Percentiles rank a stretch among this genome's conserved stretches.
Conservation (phyloP, 2,329 filamentous ascomycete species). For the Tolypocladium endophyticum region DNA sequence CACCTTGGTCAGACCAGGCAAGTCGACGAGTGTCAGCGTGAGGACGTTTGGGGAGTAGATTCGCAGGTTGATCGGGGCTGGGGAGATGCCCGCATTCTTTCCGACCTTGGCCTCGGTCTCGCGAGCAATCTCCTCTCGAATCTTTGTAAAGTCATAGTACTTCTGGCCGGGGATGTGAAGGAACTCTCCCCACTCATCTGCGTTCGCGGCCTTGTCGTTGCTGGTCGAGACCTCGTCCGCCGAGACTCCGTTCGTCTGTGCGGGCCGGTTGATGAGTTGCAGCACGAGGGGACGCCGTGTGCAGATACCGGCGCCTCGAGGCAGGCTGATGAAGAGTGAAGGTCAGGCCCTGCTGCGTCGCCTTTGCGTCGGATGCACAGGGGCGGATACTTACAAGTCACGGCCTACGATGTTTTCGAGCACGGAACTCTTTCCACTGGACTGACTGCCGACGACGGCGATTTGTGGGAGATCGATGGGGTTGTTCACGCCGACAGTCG, state of each 20-base stretch:
- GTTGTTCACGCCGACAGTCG: conserved; percentile 97
- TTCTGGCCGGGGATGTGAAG: conserved; percentile 95
- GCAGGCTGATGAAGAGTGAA: conserved; percentile 52
- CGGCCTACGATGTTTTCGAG: conserved; percentile 97
- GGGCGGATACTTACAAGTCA: conserved; percentile 74
- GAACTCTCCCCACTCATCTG: conserved; percentile 98
- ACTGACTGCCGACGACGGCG: conserved; percentile 95
- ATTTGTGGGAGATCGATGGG: conserved; percentile 98
- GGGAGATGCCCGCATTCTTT: conserved; percentile 91
- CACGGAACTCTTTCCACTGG: conserved; percentile 98
- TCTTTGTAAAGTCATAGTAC: conserved; percentile 97
- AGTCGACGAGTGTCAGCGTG: conserved; percentile 89
- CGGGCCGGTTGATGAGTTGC: conserved; percentile 87
- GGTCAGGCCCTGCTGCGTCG: conserved; percentile 2
- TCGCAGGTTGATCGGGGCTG: conserved; percentile 90
- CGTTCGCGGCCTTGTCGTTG: conserved; percentile 78
- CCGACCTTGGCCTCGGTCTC: conserved; percentile 97
- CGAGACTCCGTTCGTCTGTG: conserved; percentile 64
- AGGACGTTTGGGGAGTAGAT: conserved; percentile 98
- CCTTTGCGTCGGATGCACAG: not conserved
- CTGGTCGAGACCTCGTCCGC: conserved; percentile 54
- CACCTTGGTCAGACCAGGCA: conserved; percentile 93
- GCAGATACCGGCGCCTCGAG: conserved; percentile 94
- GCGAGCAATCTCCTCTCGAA: conserved; percentile 91
- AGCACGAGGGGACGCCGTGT: conserved; percentile 92